Evolutionary conservation across 768 basidiomycete species (phyloP), one percentile per base, ranked within the genome.

Genomic region (Phylloporus scabripes): DNA sequence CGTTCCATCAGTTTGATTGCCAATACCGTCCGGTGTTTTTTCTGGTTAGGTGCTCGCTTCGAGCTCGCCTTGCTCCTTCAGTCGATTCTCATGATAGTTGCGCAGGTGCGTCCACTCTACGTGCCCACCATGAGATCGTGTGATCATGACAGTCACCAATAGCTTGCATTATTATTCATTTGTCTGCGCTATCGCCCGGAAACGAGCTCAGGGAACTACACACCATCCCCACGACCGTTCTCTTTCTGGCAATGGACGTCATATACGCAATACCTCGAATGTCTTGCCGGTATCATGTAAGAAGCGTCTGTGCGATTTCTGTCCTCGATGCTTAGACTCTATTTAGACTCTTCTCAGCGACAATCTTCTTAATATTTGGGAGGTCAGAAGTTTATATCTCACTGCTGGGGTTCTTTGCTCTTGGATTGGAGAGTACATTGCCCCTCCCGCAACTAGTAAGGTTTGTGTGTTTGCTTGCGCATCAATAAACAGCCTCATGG

Each of bases 21-120:
- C 43, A 92, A 92, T 66, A 89, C 92, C 46, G 85, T 85, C 21
- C 77, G 90, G 60, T 92, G 90, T 66, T 92, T 91, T 74, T 92
- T 92, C 70, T 92, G 90, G 90, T 70, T 92, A 31, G 90, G 90
- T 48, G 72, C 83, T 33, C 85, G 61, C 45, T 92, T 90, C 64
- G 90, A 92, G 70, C 67, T 77, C 40, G 78, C 89, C 2, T 68
- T 92, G 45, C 72, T 92, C n/a, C 56, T 89, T 8, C 90, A 92
- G 66, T 89, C 87, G 15, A 67, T 92, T 48, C 71, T 92, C 45
- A 89, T 92, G 90, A 91, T 92, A 52, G 53, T 85, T 39, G 81
- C 88, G 14, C 90, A 92, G 71, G 89, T 87, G 60, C 45, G 75
- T 59, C 23, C 51, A 44, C 29, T 26, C 12, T 45, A 17, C 28